Evolutionary conservation across 495 filamentous ascomycete species (phyloP).

Genomic region (Cercophora newfieldiana): DNA sequence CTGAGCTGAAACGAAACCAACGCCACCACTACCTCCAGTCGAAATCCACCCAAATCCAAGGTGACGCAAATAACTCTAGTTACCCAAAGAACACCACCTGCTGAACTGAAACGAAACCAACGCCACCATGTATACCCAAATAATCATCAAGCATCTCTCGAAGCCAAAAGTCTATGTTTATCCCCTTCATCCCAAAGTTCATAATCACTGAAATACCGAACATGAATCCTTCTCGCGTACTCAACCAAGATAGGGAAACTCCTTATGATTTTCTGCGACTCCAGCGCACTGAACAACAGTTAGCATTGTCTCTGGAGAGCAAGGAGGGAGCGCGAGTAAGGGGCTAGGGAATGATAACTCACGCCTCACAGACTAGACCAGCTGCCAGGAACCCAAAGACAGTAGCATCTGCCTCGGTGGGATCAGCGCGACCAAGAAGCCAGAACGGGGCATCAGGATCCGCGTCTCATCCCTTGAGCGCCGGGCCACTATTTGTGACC

Average conservation of each 20-base stretch:
- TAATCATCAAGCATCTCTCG: neutral
- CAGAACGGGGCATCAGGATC: constrained; percentile 48
- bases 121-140: neutral
- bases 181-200: neutral
- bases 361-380: constrained; percentile 54
- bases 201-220: constrained; percentile 62
- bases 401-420: constrained; percentile 57
- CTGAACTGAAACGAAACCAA: neutral
- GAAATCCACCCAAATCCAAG: no score
- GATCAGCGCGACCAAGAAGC: constrained; percentile 53
- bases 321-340: no score
- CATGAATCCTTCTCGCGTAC: constrained; percentile 59
- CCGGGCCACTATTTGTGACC: constrained; percentile 17
- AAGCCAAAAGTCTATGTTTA: neutral
- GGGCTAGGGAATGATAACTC: no score
- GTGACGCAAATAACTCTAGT: no score
- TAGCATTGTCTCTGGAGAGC: neutral
- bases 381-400: constrained; percentile 59
- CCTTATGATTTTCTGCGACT: constrained; percentile 44
- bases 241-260: constrained; percentile 52
- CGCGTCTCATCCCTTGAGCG: constrained; percentile 16
- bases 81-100: no score
- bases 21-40: no score
- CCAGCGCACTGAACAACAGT: constrained; percentile 45
- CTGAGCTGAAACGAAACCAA: no score